These are phyloP conservation scores for Fusarium redolens DNA, from an alignment of 2,329 filamentous ascomycete genomes.

Conservation along the genomic window DNA sequence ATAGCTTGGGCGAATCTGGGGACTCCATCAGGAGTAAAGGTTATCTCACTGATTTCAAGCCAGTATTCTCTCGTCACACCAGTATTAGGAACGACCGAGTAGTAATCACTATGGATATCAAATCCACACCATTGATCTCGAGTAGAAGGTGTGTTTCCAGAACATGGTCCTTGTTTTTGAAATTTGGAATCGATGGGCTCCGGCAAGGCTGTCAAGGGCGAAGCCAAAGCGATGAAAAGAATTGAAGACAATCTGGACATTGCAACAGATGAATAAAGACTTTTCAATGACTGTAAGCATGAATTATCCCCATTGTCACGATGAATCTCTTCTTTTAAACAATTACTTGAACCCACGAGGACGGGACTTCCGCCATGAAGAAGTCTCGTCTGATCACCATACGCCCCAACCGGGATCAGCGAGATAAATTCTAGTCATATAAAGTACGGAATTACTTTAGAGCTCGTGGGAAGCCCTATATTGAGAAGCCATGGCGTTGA, in stretches of 20 bases:
- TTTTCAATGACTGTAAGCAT: not conserved
- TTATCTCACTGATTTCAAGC: slow-evolving; percentile 56
- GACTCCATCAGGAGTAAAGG: slow-evolving; percentile 60
- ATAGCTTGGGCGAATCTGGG: slow-evolving; percentile 57
- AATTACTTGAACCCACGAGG: not conserved
- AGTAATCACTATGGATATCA: slow-evolving; percentile 61
- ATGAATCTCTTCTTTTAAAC: slow-evolving; percentile 8
- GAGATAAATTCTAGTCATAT: not conserved
- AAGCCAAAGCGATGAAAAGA: slow-evolving; percentile 2
- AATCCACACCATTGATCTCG: slow-evolving; percentile 60
- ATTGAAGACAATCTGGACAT: slow-evolving; percentile 16
- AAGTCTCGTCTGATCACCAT: not conserved
- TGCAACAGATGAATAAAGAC: not conserved
- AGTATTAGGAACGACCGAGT: slow-evolving; percentile 56
- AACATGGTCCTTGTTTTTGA: slow-evolving; percentile 18
- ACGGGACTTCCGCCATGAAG: slow-evolving; percentile 17
- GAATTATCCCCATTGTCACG: not conserved
- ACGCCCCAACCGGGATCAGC: slow-evolving; percentile 15
- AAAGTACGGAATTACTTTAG: not conserved
- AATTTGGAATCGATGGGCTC: slow-evolving; percentile 2
- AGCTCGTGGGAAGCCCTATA: slow-evolving; percentile 1
- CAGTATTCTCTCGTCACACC: slow-evolving; percentile 64
- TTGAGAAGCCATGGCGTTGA: slow-evolving; percentile 9
- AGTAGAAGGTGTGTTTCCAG: slow-evolving; percentile 48
- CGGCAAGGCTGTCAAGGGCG: slow-evolving; percentile 11